A percentile compares a stretch with the other conserved stretches of the same genome.
phyloP scores from a whole-genome alignment of 352 stramenopile genomes.

The Pythium aristosporum region DNA sequence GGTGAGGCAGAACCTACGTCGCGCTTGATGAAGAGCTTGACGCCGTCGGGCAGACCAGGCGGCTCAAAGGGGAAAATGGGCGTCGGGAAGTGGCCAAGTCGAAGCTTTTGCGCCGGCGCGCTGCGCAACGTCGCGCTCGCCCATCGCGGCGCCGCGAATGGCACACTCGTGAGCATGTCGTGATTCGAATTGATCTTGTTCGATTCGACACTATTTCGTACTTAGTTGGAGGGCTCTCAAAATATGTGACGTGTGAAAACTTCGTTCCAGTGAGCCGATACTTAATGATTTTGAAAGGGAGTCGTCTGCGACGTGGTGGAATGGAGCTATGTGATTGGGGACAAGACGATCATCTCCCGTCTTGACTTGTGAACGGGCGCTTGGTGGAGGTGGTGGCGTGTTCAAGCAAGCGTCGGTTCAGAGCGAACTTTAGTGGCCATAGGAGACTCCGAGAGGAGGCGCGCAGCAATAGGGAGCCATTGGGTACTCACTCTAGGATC shows the following conservation, averaged over 20 bases:
- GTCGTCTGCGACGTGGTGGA: slow-evolving; percentile 20
- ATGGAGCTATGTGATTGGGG: slow-evolving; percentile 22
- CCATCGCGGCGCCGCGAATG: slow-evolving; percentile 64
- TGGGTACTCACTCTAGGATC: too few relatives aligned
- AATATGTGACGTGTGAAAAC: background rate
- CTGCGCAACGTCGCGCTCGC: slow-evolving; percentile 41
- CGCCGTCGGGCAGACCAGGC: slow-evolving; percentile 61
- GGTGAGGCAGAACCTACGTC: slow-evolving; percentile 37
- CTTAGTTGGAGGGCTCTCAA: background rate
- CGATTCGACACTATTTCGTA: background rate
- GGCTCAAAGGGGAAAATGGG: slow-evolving; percentile 74
- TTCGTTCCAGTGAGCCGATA: background rate
- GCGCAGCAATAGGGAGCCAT: too few relatives aligned
- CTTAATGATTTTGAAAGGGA: background rate
- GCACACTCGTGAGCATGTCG: slow-evolving; percentile 58
- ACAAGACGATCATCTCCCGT: background rate
- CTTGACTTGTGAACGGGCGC: too few relatives aligned
- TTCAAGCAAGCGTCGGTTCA: too few relatives aligned
- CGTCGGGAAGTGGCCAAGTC: slow-evolving; percentile 77
- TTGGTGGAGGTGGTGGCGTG: too few relatives aligned
- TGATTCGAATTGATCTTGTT: too few relatives aligned
- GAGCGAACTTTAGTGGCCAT: too few relatives aligned
- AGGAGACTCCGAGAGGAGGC: too few relatives aligned
- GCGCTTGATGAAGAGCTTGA: slow-evolving; percentile 85
- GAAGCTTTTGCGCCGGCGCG: slow-evolving; percentile 48